phyloP scores from a whole-genome alignment of 208 protist species.

The Trypanosoma boissoni region DNA sequence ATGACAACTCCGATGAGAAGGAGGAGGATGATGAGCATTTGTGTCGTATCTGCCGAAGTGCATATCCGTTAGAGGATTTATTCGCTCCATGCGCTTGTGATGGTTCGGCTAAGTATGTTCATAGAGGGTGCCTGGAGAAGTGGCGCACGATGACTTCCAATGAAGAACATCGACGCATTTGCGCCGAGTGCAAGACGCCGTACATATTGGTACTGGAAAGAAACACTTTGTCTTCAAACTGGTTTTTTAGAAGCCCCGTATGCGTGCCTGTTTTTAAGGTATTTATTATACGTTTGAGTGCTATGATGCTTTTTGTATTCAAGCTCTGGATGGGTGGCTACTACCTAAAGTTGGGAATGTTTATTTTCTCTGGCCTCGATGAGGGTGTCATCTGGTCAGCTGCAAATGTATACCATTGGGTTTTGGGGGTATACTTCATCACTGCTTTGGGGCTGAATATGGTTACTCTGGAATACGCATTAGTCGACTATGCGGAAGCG shows the following conservation, averaged over 20 bases:
- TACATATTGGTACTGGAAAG: constrained; percentile 21
- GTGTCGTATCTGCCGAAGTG: constrained; percentile 78
- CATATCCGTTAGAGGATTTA: constrained; percentile 47
- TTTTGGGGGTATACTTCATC: constrained; percentile 23
- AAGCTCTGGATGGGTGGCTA: constrained; percentile 21
- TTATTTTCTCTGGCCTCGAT: constrained; percentile 21
- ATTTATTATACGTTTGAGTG: not conserved
- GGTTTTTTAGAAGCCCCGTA: constrained; percentile 4
- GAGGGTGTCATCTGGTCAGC: constrained; percentile 25
- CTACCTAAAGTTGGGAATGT: constrained; percentile 26
- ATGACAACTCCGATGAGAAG: constrained; percentile 20
- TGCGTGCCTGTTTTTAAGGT: constrained; percentile 14
- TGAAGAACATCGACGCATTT: constrained; percentile 22
- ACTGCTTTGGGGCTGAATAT: constrained; percentile 17
- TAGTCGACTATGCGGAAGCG: constrained; percentile 10
- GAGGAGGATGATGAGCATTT: constrained; percentile 50
- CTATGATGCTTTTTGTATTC: constrained; percentile 11
- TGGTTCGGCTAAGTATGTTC: constrained; percentile 75
- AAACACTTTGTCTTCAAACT: constrained; percentile 8
- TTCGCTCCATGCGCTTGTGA: constrained; percentile 73
- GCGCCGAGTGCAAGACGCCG: constrained; percentile 33
- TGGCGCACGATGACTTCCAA: constrained; percentile 48
- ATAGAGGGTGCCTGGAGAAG: constrained; percentile 69
- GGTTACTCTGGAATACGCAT: constrained; percentile 14
- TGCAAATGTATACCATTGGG: constrained; percentile 25